These are phyloP conservation scores for Pyrenula massariospora DNA, from an alignment of 495 filamentous ascomycete genomes.

Conservation along the genomic window DNA sequence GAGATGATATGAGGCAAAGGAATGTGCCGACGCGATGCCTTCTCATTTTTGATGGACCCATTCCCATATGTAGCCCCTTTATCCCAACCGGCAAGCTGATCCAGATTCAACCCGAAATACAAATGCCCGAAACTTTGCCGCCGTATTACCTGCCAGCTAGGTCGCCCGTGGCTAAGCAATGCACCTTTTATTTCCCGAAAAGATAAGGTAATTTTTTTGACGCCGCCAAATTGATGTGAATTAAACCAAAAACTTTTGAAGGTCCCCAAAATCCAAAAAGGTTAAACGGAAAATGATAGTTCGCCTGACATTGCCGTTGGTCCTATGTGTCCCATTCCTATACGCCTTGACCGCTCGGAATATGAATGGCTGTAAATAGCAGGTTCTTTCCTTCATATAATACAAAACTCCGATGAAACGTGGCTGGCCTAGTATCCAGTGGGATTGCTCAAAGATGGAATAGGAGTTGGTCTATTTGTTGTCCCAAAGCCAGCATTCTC, in stretches of 20 bases:
- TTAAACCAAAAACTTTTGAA: too few species aligned
- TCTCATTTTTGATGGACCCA: too few species aligned
- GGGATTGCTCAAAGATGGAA: conserved; percentile 18
- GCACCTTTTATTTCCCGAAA: background rate
- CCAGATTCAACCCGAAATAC: background rate
- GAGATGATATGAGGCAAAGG: background rate
- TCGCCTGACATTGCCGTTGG: too few species aligned
- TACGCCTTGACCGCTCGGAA: too few species aligned
- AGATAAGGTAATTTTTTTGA: background rate
- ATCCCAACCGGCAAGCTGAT: too few species aligned
- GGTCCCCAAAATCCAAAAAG: too few species aligned
- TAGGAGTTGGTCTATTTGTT: conserved; percentile 14
- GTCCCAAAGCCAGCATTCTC: conserved; percentile 10
- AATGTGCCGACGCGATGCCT: background rate
- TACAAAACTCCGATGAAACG: too few species aligned
- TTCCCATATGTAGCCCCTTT: too few species aligned
- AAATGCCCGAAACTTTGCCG: background rate
- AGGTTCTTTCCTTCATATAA: too few species aligned
- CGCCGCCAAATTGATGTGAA: background rate
- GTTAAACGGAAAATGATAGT: too few species aligned
- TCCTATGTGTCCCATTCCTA: too few species aligned
- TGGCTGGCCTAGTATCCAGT: conserved; percentile 7
- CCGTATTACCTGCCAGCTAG: background rate
- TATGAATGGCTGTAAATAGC: too few species aligned
- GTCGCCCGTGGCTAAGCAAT: background rate